Conservation (phyloP, 2,329 filamentous ascomycete genomes). For the Ophiostoma populinum region DNA sequence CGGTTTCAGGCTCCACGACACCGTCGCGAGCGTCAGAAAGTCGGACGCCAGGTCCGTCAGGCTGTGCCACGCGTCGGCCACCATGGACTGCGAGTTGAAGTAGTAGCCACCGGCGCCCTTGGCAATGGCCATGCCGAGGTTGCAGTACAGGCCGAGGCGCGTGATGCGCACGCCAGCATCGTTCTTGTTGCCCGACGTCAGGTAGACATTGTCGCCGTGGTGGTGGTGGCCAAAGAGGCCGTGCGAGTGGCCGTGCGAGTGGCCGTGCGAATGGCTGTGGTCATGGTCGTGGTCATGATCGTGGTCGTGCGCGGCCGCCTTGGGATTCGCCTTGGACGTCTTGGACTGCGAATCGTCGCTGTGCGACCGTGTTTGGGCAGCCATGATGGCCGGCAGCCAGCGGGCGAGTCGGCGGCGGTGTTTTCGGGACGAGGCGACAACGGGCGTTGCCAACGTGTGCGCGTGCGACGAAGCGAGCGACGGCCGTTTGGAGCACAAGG, state of each 20-base stretch:
- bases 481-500: too few relatives aligned
- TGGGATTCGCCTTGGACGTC: slow-evolving; percentile 35
- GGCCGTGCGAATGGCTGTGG: slow-evolving; percentile 14
- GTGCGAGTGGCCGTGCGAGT: slow-evolving; percentile 35
- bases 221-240: slow-evolving; percentile 48
- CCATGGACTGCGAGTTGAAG: slow-evolving; percentile 87
- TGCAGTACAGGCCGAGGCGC: slow-evolving; percentile 71
- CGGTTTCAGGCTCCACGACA: slow-evolving; percentile 79
- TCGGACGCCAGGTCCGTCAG: slow-evolving; percentile 91
- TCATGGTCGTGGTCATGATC: slow-evolving; percentile 19
- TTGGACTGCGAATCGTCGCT: slow-evolving; percentile 34
- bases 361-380: slow-evolving; percentile 12
- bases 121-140: slow-evolving; percentile 81
- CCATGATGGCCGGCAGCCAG: slow-evolving; percentile 15
- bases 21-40: slow-evolving; percentile 81
- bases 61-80: slow-evolving; percentile 90
- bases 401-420: slow-evolving; percentile 8
- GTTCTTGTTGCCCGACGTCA: slow-evolving; percentile 67
- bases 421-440: slow-evolving; percentile 8
- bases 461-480: slow-evolving; percentile 1
- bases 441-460: slow-evolving; percentile 1
- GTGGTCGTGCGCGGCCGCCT: slow-evolving; percentile 17
- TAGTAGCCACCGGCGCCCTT: slow-evolving; percentile 86
- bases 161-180: slow-evolving; percentile 93
- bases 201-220: slow-evolving; percentile 70